phyloP scores from a whole-genome alignment of 2,329 filamentous ascomycete species.

The Xylaria sp. region DNA sequence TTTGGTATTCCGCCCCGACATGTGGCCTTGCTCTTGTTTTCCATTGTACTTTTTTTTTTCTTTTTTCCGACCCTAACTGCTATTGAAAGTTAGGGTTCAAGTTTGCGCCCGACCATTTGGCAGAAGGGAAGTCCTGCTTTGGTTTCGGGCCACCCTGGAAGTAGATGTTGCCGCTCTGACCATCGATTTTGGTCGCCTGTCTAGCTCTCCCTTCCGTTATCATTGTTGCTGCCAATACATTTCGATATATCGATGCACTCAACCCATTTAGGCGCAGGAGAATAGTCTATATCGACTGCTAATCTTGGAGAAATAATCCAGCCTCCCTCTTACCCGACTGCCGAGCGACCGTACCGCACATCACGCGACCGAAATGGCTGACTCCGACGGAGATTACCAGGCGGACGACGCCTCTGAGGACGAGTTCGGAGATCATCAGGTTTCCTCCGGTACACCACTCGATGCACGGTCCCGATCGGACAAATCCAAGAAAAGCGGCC shows the following conservation, averaged over 20 bases:
- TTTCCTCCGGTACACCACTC: conserved; percentile 45
- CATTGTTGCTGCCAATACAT: not conserved
- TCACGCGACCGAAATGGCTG: conserved; percentile 59
- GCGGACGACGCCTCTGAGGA: conserved; percentile 68
- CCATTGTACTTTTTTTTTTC: not conserved
- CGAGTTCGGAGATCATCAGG: conserved; percentile 60
- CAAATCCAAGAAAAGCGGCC: conserved; percentile 40
- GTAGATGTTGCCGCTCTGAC: conserved; percentile 5
- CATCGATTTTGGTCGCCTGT: not conserved
- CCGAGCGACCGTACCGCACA: not conserved
- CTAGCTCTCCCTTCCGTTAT: conserved; percentile 3
- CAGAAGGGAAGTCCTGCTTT: not conserved
- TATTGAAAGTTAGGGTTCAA: too few species aligned
- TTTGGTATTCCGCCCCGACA: not conserved
- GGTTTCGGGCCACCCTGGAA: not conserved
- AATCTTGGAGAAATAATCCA: not conserved
- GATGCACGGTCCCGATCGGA: conserved; percentile 35
- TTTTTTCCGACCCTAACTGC: not conserved
- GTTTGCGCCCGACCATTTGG: not conserved
- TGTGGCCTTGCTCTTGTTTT: conserved; percentile 22
- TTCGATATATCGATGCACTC: conserved; percentile 5
- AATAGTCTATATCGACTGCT: not conserved
- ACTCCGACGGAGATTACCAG: conserved; percentile 75
- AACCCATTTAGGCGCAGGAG: not conserved
- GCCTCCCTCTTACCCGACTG: not conserved